Conservation (phyloP, 2,329 filamentous ascomycete genomes). For the Knoxdaviesia proteae region DNA sequence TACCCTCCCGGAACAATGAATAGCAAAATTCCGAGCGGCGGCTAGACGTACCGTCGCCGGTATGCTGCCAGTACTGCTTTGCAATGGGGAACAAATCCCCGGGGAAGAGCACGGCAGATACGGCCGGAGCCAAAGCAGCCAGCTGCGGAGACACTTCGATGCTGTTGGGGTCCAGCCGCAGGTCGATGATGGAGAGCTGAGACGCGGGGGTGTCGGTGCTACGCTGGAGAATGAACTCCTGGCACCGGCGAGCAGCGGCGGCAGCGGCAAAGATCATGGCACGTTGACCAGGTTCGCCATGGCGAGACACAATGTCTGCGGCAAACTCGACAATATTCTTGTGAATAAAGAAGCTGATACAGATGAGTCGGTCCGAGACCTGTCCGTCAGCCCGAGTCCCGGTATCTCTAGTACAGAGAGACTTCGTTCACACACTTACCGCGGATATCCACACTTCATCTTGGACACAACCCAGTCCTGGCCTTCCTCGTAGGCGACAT, state of each 20-base stretch:
- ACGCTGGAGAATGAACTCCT: conserved; percentile 47
- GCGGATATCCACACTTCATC: conserved; percentile 81
- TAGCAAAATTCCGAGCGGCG: conserved; percentile 81
- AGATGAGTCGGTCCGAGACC: conserved; percentile 3
- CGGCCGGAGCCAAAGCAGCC: conserved; percentile 31
- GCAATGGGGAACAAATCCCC: conserved; percentile 45
- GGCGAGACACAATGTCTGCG: conserved; percentile 39
- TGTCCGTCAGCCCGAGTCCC: too few relatives aligned
- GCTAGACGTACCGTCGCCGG: conserved; percentile 80
- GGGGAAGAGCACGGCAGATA: conserved; percentile 54
- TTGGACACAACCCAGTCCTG: conserved; percentile 65
- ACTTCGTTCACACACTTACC: conserved; percentile 22
- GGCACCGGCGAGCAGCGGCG: conserved; percentile 48
- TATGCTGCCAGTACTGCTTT: conserved; percentile 97
- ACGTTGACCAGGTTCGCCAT: conserved; percentile 40
- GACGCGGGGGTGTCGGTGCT: conserved; percentile 17
- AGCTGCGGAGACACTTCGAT: conserved; percentile 29
- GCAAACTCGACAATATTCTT: conserved; percentile 59
- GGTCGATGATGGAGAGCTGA: conserved; percentile 26
- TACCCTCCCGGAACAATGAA: conserved; percentile 46
- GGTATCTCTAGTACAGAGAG: too few relatives aligned
- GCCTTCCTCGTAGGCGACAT: conserved; percentile 86
- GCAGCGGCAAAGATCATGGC: conserved; percentile 70
- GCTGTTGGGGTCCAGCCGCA: conserved; percentile 35
- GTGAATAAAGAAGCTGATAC: conserved; percentile 77